phyloP scores from a whole-genome alignment of 2,329 filamentous ascomycete genomes.

The Botrytis tulipae region DNA sequence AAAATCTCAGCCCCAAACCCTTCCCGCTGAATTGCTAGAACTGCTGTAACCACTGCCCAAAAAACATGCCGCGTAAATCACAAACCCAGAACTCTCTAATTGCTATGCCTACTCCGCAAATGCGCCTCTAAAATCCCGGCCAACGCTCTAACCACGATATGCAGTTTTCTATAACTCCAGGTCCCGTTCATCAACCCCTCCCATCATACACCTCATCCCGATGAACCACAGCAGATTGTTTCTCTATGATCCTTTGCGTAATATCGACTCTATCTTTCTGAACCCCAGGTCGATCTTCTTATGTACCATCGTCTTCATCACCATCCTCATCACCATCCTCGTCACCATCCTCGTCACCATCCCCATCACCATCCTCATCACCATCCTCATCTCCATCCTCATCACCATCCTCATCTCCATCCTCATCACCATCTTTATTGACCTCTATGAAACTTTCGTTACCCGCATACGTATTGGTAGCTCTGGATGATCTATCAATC shows the following conservation, averaged over 20 bases:
- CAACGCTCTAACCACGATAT: neutral
- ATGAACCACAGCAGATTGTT: neutral
- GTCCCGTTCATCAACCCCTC: neutral
- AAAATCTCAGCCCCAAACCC: neutral
- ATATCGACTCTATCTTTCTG: neutral
- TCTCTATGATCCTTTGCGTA: neutral
- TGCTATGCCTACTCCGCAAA: neutral
- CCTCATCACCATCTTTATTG: neutral
- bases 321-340: no score
- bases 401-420: no score
- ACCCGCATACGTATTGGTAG: neutral
- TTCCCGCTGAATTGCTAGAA: neutral
- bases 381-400: no score
- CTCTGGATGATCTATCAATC: neutral
- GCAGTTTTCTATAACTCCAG: no score
- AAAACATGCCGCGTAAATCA: neutral
- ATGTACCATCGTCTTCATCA: neutral
- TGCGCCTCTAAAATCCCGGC: fast-evolving
- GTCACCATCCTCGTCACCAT: neutral
- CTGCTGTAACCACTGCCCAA: no score
- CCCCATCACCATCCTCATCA: neutral
- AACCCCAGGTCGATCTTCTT: neutral
- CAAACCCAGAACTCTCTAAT: no score
- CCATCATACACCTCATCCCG: no score
- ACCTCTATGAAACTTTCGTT: neutral